Percentiles rank a stretch among this genome's conserved stretches.
phyloP scores from a whole-genome alignment of 2,329 filamentous ascomycete species.

The Cladophialophora exuberans region DNA sequence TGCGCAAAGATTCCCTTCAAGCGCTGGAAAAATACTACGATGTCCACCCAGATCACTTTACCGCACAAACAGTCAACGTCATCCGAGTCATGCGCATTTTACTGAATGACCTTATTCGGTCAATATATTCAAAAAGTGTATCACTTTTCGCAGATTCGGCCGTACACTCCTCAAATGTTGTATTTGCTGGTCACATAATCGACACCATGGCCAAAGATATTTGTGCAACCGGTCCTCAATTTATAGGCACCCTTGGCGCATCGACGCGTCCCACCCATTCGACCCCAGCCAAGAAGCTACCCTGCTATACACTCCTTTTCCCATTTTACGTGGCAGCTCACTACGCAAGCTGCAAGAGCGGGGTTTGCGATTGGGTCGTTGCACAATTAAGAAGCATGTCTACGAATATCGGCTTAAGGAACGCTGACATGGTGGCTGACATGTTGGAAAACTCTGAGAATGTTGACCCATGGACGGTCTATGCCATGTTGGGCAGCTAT shows the following conservation, averaged over 20 bases:
- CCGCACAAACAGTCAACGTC: conserved; percentile 40
- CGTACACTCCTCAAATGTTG: not conserved
- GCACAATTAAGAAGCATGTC: conserved; percentile 26
- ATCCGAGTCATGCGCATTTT: conserved; percentile 38
- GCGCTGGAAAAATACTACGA: conserved; percentile 36
- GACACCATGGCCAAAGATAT: conserved; percentile 36
- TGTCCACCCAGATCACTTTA: conserved; percentile 36
- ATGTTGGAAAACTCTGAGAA: conserved; percentile 23
- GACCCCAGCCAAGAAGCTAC: conserved; percentile 16
- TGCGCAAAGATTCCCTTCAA: conserved; percentile 12
- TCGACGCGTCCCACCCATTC: not conserved
- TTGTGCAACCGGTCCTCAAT: conserved; percentile 39
- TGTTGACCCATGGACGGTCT: conserved; percentile 30
- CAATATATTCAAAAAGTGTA: conserved; percentile 4
- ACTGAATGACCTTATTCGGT: conserved; percentile 35
- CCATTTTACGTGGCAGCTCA: conserved; percentile 33
- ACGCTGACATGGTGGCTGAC: conserved; percentile 27
- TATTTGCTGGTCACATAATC: conserved; percentile 30
- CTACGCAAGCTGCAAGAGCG: conserved; percentile 20
- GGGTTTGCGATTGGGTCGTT: conserved; percentile 29
- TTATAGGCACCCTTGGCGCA: conserved; percentile 20
- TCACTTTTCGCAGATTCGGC: not conserved
- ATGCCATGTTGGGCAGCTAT: conserved; percentile 35
- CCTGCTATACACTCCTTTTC: conserved; percentile 33
- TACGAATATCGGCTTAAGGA: conserved; percentile 19